These are phyloP conservation scores for Cadophora sp. DNA, from an alignment of 2,329 filamentous ascomycete species.

Conservation along the genomic window DNA sequence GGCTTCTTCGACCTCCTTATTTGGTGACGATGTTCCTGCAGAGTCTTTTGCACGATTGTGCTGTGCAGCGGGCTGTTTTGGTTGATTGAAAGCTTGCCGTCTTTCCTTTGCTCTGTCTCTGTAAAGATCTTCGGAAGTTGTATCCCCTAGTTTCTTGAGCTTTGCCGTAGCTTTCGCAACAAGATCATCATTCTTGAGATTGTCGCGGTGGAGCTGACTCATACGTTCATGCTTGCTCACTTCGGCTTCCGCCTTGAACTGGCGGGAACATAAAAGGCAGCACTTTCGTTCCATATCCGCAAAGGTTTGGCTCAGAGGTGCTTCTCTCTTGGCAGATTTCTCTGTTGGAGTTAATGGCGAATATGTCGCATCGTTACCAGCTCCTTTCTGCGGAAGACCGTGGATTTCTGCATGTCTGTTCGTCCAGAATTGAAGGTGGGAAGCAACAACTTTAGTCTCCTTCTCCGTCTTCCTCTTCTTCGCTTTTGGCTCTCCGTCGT, in stretches of 20 bases:
- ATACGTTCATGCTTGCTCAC: constrained; percentile 65
- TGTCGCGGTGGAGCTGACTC: constrained; percentile 62
- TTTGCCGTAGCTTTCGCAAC: constrained; percentile 49
- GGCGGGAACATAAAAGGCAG: constrained; percentile 67
- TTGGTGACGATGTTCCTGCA: constrained; percentile 29
- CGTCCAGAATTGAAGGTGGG: constrained; percentile 75
- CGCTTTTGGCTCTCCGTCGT: constrained; percentile 47
- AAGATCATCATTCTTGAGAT: constrained; percentile 58
- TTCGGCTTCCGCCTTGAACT: constrained; percentile 61
- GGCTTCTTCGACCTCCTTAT: constrained; percentile 48
- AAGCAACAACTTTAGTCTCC: constrained; percentile 59
- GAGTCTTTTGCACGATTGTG: constrained; percentile 46
- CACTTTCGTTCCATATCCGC: constrained; percentile 63
- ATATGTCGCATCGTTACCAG: constrained; percentile 42
- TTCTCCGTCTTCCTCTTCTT: constrained; percentile 65
- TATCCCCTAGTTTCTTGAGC: constrained; percentile 44
- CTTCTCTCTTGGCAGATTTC: constrained; percentile 37
- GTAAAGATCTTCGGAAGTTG: constrained; percentile 39
- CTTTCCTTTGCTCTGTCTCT: constrained; percentile 72
- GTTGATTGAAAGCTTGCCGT: constrained; percentile 66
- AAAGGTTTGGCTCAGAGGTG: constrained; percentile 60
- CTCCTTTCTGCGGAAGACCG: constrained; percentile 53
- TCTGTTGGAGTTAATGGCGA: constrained; percentile 25
- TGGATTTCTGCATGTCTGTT: constrained; percentile 73
- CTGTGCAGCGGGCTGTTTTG: constrained; percentile 56